Evolutionary conservation across 2,329 filamentous ascomycete genomes (phyloP), one percentile per base, ranked within the genome.

Genomic region (Penicillium sp.): DNA sequence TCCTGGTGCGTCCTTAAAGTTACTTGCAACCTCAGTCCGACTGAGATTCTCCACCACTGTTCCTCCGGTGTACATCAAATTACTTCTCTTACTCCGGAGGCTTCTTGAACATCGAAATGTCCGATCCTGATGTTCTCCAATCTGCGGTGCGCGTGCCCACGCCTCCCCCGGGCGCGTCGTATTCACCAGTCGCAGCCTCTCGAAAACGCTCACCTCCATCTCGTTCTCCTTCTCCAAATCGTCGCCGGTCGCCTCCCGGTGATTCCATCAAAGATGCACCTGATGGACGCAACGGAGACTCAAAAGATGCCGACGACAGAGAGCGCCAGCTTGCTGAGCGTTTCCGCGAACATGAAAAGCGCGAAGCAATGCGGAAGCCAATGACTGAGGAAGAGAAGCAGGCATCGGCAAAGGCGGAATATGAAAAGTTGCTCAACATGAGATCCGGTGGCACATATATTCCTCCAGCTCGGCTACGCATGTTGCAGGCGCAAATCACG

Each of bases 371-470:
- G 34, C 74, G 76, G 35, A 83, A 83, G 64, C 78, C 80, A n/a
- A 73, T 82, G 43, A 83, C 81, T 3, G 91, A 89, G 66, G 91
- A 91, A 71, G 87, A 92, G 74, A 96, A 95, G 75, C 90, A 93
- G 75, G 90, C 87, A 23, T 86, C 86, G 38, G 90, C 91, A 40
- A 95, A 96, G 77, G 90, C 91, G 61, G 92, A 97, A 78, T 95
- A 96, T 76, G 87, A 95, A 75, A 93, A 93, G 76, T 83, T 97
- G 57, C 79, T 96, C 64, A 94, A 84, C 61, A 93, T 96, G 84
- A 89, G 94, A 62, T 96, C 91, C 44, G 94, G 94, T 61, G 94
- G 94, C 64, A 96, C 91, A 23, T 99, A 99, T 71, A 96, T 99
- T 58, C 94, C 94, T 18, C 94, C 94, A 0, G 93, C 93, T 48